A percentile compares a stretch with the other conserved stretches of the same genome.
Conservation (phyloP, 805 yeast species). For the Aciculoconidium aculeatum region DNA sequence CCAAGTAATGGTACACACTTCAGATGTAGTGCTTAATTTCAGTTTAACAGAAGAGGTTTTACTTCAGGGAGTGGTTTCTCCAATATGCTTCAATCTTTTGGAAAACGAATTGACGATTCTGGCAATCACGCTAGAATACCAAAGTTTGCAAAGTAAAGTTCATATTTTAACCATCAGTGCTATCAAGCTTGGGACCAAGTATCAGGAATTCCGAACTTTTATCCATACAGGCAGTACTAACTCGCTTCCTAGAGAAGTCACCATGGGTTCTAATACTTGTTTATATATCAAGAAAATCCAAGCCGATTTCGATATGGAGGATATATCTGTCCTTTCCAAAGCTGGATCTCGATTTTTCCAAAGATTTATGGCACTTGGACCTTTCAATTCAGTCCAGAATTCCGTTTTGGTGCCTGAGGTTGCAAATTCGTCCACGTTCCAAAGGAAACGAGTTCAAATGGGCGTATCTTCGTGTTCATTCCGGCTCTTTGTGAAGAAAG, state of each 20-base stretch:
- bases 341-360: no score
- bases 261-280: constrained; percentile 12
- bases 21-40: no score
- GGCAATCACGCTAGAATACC: constrained; percentile 1
- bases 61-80: constrained; percentile 38
- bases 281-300: constrained; percentile 13
- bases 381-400: constrained; percentile 1
- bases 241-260: constrained; percentile 14
- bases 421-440: no score
- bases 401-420: no score
- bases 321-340: constrained; percentile 7
- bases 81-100: constrained; percentile 38
- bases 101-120: constrained; percentile 11
- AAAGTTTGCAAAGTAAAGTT: neutral
- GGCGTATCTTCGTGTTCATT: no score
- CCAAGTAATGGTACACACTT: neutral
- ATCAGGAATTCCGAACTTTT: constrained; percentile 20
- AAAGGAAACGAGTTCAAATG: no score
- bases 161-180: constrained; percentile 15
- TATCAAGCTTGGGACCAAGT: constrained; percentile 21
- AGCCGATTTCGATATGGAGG: constrained; percentile 8
- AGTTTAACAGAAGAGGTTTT: no score
- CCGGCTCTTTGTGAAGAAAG: constrained; percentile 2
- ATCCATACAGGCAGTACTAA: constrained; percentile 10
- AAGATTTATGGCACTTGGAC: constrained; percentile 1